Conservation (phyloP, 306 rosid species). For the Cicer arietinum region DNA sequence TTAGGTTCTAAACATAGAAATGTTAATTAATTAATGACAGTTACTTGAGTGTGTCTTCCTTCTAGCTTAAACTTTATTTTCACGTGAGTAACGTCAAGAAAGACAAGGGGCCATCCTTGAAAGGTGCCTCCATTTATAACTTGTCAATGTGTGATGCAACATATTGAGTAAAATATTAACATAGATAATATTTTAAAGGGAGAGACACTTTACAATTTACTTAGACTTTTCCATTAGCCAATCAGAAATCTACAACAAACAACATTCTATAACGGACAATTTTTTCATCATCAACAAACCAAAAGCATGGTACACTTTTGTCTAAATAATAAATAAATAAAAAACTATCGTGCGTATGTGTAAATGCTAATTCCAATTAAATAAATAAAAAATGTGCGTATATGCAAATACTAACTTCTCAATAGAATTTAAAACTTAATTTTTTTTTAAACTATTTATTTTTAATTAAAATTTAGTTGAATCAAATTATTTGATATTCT, state of each 20-base stretch:
- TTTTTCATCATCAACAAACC: constrained; percentile 44
- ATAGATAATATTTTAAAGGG: constrained; percentile 40
- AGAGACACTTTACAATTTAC: constrained; percentile 50
- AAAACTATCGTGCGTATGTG: background rate
- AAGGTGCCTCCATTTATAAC: constrained; percentile 50
- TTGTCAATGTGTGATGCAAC: constrained; percentile 58
- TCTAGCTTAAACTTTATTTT: constrained; percentile 25
- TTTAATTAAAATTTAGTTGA: no score
- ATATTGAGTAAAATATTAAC: constrained; percentile 46
- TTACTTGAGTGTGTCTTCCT: constrained; percentile 39
- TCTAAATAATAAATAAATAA: background rate
- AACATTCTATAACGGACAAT: constrained; percentile 55
- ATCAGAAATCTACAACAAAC: constrained; percentile 54
- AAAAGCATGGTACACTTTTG: constrained; percentile 3
- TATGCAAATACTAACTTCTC: background rate
- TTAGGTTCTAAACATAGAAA: constrained; percentile 37
- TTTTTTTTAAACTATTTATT: no score
- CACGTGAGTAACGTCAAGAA: constrained; percentile 66
- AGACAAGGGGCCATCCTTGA: constrained; percentile 43
- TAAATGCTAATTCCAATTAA: no score
- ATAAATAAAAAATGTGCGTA: background rate
- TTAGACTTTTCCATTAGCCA: constrained; percentile 49
- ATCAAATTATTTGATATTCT: no score
- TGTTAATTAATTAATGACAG: constrained; percentile 24
- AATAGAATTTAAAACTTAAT: background rate